Conservation (phyloP, 2,329 filamentous ascomycete genomes). For the Aspergillus fijiensis region DNA sequence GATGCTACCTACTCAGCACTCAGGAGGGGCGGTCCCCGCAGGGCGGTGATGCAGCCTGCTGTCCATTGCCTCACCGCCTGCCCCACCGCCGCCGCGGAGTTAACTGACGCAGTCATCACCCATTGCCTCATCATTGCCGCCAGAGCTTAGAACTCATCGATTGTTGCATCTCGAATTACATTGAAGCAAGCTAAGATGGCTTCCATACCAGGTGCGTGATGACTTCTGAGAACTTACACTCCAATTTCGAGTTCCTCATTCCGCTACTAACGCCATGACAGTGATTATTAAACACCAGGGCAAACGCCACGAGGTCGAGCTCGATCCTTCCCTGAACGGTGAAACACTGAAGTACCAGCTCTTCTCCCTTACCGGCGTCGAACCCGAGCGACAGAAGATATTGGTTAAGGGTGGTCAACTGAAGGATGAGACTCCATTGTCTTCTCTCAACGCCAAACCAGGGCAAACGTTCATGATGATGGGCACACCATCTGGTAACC, state of each 20-base stretch:
- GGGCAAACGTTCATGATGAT: slow-evolving; percentile 94
- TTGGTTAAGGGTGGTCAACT: slow-evolving; percentile 90
- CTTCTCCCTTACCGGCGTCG: slow-evolving; percentile 91
- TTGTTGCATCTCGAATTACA: slow-evolving; percentile 5
- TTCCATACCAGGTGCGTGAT: slow-evolving; percentile 53
- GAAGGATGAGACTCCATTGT: slow-evolving; percentile 89
- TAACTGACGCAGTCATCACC: slow-evolving; percentile 17
- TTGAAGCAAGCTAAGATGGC: slow-evolving; percentile 46
- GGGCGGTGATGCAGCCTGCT: slow-evolving; percentile 5
- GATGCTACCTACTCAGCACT: slow-evolving; percentile 1
- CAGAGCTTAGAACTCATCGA: slow-evolving; percentile 3
- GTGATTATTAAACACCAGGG: slow-evolving; percentile 93
- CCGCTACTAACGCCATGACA: slow-evolving; percentile 41
- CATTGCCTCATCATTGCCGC: slow-evolving; percentile 17
- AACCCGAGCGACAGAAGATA: slow-evolving; percentile 94
- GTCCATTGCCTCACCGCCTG: slow-evolving; percentile 31
- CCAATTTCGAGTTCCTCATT: background rate
- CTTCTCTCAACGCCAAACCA: slow-evolving; percentile 78
- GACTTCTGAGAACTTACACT: background rate
- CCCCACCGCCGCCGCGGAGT: slow-evolving; percentile 22
- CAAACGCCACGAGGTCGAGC: slow-evolving; percentile 91
- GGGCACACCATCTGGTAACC: slow-evolving; percentile 75
- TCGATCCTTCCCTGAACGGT: slow-evolving; percentile 79
- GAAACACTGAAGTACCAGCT: slow-evolving; percentile 95
- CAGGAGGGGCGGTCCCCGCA: slow-evolving; percentile 17